These are phyloP conservation scores for Ambrosia hybrid DNA, from an alignment of 140 eudicot species.

Conservation along the genomic window DNA sequence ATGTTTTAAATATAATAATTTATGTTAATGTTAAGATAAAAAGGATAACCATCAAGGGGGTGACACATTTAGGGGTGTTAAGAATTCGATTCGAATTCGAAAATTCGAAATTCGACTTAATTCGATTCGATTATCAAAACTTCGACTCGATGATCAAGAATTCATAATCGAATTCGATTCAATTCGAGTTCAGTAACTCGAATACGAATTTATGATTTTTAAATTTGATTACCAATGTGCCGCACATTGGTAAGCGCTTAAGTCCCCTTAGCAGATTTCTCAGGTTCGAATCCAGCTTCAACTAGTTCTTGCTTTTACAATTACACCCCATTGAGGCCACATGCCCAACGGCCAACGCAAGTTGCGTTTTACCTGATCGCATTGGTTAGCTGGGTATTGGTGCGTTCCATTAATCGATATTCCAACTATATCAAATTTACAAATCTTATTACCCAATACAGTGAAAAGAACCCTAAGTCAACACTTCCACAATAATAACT, in stretches of 20 bases:
- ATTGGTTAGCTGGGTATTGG: not conserved
- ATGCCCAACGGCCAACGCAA: not conserved
- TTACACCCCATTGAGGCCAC: not conserved
- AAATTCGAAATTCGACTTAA: too few species aligned
- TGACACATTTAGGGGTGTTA: too few species aligned
- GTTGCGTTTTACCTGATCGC: not conserved
- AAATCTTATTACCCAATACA: too few species aligned
- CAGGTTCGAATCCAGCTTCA: not conserved
- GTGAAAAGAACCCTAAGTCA: too few species aligned
- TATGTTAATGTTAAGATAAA: not conserved
- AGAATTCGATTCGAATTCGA: too few species aligned
- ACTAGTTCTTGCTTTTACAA: not conserved
- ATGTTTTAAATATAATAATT: not conserved
- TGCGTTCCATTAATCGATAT: not conserved
- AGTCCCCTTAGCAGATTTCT: not conserved
- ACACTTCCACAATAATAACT: not conserved
- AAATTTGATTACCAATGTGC: too few species aligned
- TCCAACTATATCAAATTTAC: too few species aligned
- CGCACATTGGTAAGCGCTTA: not conserved
- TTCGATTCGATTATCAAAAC: too few species aligned
- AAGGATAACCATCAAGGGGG: not conserved
- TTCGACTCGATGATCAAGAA: too few species aligned
- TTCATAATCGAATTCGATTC: too few species aligned
- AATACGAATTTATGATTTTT: too few species aligned
- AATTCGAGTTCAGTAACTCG: too few species aligned